These are phyloP conservation scores for Stagonosporopsis tanaceti DNA, from an alignment of 2,329 filamentous ascomycete genomes.

Conservation along the genomic window DNA sequence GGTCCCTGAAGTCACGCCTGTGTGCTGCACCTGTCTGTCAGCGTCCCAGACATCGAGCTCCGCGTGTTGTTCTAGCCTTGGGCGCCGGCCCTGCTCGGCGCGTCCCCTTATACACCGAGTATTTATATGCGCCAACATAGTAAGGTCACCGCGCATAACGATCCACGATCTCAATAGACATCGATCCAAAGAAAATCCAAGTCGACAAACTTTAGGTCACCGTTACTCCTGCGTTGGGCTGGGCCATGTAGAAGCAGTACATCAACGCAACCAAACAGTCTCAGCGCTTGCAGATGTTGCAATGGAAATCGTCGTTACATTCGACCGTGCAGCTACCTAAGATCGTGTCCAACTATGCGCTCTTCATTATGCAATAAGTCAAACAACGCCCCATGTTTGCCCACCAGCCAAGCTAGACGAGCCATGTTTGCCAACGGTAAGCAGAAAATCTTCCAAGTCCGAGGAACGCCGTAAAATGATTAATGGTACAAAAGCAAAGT, in stretches of 20 bases:
- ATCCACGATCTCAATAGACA: slow-evolving; percentile 5
- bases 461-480: slow-evolving; percentile 19
- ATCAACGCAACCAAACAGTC: background rate
- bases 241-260: background rate
- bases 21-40: slow-evolving; percentile 2
- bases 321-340: slow-evolving; percentile 21
- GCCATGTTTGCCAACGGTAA: slow-evolving; percentile 15
- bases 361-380: slow-evolving; percentile 43
- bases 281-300: background rate
- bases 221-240: background rate
- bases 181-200: background rate
- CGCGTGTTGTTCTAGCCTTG: slow-evolving; percentile 20
- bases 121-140: slow-evolving; percentile 20
- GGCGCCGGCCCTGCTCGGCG: slow-evolving; percentile 19
- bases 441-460: slow-evolving; percentile 20
- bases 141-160: slow-evolving; percentile 9
- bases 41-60: slow-evolving; percentile 5
- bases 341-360: slow-evolving; percentile 20
- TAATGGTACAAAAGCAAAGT: slow-evolving; percentile 19
- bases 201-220: background rate
- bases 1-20: background rate
- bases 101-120: slow-evolving; percentile 18
- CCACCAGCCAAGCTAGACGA: slow-evolving; percentile 16
- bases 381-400: slow-evolving; percentile 35
- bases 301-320: slow-evolving; percentile 18